Conservation (phyloP, 805 yeast genomes). For the Suhomyces prunicola region DNA sequence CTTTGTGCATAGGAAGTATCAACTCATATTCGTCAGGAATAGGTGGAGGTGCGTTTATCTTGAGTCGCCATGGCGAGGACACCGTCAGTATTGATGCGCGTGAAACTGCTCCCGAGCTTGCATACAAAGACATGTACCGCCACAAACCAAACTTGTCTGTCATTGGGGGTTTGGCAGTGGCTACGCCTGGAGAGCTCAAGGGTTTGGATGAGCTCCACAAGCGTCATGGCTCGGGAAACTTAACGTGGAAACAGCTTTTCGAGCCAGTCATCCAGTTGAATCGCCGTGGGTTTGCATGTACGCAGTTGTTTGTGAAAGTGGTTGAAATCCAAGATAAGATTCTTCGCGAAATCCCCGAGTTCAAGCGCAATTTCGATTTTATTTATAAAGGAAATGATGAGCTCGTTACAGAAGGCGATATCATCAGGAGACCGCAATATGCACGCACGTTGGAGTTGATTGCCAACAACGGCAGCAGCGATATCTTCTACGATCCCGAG, state of each 20-base stretch:
- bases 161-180: constrained; percentile 86
- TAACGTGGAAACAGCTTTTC: constrained; percentile 70
- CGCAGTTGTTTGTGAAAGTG: constrained; percentile 27
- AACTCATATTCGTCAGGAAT: constrained; percentile 85
- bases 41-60: constrained; percentile 88
- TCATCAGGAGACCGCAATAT: constrained; percentile 52
- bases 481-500: constrained; percentile 77
- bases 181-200: constrained; percentile 85
- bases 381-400: constrained; percentile 27
- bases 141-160: constrained; percentile 48
- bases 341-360: constrained; percentile 23
- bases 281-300: constrained; percentile 55
- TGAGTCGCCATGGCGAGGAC: constrained; percentile 29
- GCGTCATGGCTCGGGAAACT: constrained; percentile 65
- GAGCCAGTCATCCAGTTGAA: constrained; percentile 71
- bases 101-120: constrained; percentile 74
- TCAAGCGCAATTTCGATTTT: constrained; percentile 54
- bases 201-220: constrained; percentile 67
- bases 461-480: constrained; percentile 75
- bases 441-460: constrained; percentile 67
- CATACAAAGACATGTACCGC: constrained; percentile 64
- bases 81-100: constrained; percentile 74
- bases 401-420: constrained; percentile 53
- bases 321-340: constrained; percentile 31
- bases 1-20: constrained; percentile 81